Base-by-base conservation (phyloP, 345 rosid genomes). In the Gynandropsis gynandra region DNA sequence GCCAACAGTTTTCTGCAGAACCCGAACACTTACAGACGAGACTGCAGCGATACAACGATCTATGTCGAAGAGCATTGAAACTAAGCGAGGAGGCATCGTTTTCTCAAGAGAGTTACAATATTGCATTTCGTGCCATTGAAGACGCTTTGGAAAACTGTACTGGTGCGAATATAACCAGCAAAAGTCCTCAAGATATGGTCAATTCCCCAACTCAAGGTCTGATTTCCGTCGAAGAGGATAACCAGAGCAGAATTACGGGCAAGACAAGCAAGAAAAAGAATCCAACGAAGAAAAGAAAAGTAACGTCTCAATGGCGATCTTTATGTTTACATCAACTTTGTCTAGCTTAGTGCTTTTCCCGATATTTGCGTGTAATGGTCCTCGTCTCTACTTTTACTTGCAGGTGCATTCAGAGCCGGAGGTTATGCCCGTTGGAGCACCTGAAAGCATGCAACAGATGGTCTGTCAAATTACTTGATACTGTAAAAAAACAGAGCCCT, bases 361-460 rank as follows among this genome's bases (percentile, higher is more conserved):
- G 55, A 34, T 19, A 11, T 40, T 17, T 54, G 20, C 39, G 51
- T 53, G 20, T 50, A 20, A 38, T 51, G 20, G 21, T 7, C 42
- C 64, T n/a, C n/a, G n/a, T 24, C 5, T 5, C 4, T 1, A 41
- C 8, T 24, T 9, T 29, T 5, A 19, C 32, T 52, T 64, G 49
- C 77, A 81, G 88, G 78, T 72, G 53, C 72, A 76, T 56, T 35
- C 88, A 12, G 88, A 81, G 73, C 85, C 47, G 62, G 88, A 72
- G 62, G 65, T 71, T 21, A 61, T 74, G 53, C 50, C 74, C 16
- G 71, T 74, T 58, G 71, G 71, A 43, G 59, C 82, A 27, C 78
- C 78, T 44, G 88, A 81, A 48, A 69, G 74, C 72, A 63, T 74
- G 77, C 88, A 74, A 21, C 85, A 79, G 65, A 74, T 79, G 88